A percentile compares a stretch with the other conserved stretches of the same genome.
phyloP scores from a whole-genome alignment of 306 rosid genomes.

The Albizia julibrissin region DNA sequence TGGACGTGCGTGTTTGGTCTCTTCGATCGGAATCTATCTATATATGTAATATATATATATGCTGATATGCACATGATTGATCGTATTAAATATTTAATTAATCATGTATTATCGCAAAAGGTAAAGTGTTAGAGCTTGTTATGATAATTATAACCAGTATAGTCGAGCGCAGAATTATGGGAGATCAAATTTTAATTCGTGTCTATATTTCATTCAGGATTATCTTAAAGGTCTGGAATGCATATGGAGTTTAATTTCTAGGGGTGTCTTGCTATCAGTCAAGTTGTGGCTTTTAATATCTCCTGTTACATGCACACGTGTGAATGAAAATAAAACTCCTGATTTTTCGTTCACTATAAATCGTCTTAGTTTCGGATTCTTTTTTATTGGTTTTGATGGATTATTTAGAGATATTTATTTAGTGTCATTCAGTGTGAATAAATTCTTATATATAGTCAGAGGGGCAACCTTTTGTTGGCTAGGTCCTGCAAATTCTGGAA shows the following conservation, averaged over 20 bases:
- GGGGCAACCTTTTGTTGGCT: not conserved
- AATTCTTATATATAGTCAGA: not conserved
- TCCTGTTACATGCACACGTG: not conserved
- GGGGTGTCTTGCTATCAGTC: not conserved
- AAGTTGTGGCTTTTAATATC: not conserved
- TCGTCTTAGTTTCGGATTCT: not conserved
- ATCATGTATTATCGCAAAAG: not conserved
- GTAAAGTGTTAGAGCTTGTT: conserved; percentile 5
- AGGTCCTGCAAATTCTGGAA: no score
- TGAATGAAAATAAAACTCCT: not conserved
- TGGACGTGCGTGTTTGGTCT: not conserved
- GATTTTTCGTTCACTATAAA: no score
- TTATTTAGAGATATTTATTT: not conserved
- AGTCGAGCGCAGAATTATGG: not conserved
- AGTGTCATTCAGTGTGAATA: not conserved
- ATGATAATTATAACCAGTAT: not conserved
- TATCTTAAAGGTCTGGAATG: not conserved
- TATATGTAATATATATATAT: not conserved
- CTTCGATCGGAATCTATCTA: not conserved
- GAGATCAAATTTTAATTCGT: not conserved
- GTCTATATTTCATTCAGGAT: not conserved
- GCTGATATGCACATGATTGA: not conserved
- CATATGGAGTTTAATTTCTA: no score
- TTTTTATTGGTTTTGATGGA: not conserved
- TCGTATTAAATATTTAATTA: not conserved